phyloP scores from a whole-genome alignment of 2,329 filamentous ascomycete species.

The Dothistroma pini region DNA sequence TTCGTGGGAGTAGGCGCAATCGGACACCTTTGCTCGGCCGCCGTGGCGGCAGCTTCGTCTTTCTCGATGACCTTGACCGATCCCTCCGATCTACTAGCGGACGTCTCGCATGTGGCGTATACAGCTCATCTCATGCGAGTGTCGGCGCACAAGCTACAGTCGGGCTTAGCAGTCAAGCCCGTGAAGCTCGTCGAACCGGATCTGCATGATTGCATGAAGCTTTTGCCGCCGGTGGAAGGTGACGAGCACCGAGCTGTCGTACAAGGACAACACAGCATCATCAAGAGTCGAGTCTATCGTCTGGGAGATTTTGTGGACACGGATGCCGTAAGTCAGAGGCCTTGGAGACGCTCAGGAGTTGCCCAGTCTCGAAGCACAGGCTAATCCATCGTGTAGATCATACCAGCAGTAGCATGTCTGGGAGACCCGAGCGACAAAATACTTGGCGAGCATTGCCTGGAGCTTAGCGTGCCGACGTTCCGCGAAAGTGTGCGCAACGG shows the following conservation, averaged over 20 bases:
- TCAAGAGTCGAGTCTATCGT: background rate
- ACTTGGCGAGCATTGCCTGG: background rate
- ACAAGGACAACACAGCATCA: background rate
- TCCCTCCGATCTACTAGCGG: conserved; percentile 1
- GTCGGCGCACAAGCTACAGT: background rate
- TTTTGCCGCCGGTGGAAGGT: background rate
- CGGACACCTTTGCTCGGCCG: conserved; percentile 12
- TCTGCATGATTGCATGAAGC: background rate
- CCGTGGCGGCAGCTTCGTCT: conserved; percentile 6
- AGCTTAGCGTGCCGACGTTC: conserved; percentile 5
- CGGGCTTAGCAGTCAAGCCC: background rate
- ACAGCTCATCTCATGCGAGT: background rate
- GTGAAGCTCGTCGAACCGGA: background rate
- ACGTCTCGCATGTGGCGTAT: background rate
- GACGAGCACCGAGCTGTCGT: background rate
- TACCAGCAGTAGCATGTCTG: background rate
- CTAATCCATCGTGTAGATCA: background rate
- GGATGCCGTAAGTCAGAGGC: background rate
- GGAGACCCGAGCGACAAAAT: background rate
- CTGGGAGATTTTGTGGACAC: conserved; percentile 14
- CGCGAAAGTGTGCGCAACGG: conserved; percentile 5
- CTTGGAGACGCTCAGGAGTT: background rate
- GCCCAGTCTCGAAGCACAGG: background rate
- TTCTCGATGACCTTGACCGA: conserved; percentile 13
- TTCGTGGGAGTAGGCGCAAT: background rate